Evolutionary conservation across 495 filamentous ascomycete genomes (phyloP), one percentile per base, ranked within the genome.

Genomic region (Daldinia decipiens): DNA sequence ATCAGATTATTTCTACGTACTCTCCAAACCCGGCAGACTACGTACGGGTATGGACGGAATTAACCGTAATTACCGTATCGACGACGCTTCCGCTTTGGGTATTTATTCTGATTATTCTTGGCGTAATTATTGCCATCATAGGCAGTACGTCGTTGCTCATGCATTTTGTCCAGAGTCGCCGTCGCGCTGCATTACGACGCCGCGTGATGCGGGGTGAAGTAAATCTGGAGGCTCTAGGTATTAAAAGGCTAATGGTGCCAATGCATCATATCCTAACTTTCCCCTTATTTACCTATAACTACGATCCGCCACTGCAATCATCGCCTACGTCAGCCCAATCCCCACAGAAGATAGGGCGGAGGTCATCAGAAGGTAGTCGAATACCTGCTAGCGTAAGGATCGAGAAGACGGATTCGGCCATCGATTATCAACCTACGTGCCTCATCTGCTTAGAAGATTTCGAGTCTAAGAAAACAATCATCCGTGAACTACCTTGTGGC

Each of bases 371-470:
- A 26, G 62, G 47, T 24, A 70, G 66, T 26, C 63, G 67, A 34
- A 61, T 54, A 15, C 67, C 68, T 11, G 52, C 32, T 0, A 68
- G 62, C 21, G 32, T 50, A 5, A 72, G 57, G 36, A 64, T 59
- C 13, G 66, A 69, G 39, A 74, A 74, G 15, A 65, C 39, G 13
- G 61, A 56, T 40, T 50, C 71, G 12, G 62, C 86, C 9, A 84
- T 84, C 13, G 79, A 89, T 65, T 85, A 87, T 24, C 92, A 95
- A 77, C 89, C 91, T 0, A 88, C 84, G 5, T 98, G 95, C 74
- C 85, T 89, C 5, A 97, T 98, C 63, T 98, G 95, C 72, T 85
- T 97, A 2, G 92, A 95, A 19, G 87, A 92, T 64, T 98, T 91
- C 76, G 83, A 88, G 26, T 86, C 89, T 17, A 84, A 85, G 8